Evolutionary conservation across 225 moss, liverwort and hornwort species (phyloP).

Genomic region (Rhytidiadelphus loreus): DNA sequence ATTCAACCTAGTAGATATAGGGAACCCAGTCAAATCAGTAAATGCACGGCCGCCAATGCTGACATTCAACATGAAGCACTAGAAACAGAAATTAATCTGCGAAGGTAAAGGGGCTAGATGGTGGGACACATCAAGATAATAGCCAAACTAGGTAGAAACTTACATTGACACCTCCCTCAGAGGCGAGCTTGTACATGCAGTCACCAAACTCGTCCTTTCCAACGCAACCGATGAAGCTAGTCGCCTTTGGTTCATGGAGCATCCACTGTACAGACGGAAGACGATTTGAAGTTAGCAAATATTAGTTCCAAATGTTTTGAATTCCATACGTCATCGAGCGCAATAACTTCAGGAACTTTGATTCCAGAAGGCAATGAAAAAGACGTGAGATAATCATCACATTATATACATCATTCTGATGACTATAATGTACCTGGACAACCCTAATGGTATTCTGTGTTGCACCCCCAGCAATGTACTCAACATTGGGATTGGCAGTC

Average conservation of each 20-base stretch:
- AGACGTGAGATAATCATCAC: background rate
- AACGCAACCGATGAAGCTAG: conserved; percentile 87
- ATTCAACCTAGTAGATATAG: background rate
- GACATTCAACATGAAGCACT: background rate
- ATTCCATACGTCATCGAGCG: background rate
- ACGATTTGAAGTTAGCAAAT: background rate
- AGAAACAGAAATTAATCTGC: background rate
- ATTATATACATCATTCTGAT: background rate
- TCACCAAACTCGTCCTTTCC: conserved; percentile 83
- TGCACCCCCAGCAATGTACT: conserved; percentile 90
- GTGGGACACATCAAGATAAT: background rate
- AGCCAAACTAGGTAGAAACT: background rate
- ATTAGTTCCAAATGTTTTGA: background rate
- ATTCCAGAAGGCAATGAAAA: background rate
- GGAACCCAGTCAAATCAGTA: background rate
- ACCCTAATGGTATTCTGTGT: conserved; percentile 84
- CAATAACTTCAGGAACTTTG: background rate
- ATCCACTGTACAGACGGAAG: conserved; percentile 42
- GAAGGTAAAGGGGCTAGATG: background rate
- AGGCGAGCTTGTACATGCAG: conserved; percentile 69
- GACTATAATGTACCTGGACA: conserved; percentile 35
- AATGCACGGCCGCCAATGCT: background rate
- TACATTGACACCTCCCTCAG: conserved; percentile 73
- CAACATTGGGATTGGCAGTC: conserved; percentile 42
- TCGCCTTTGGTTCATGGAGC: conserved; percentile 69